These are phyloP conservation scores for Sarcodon aspratus DNA, from an alignment of 768 basidiomycete genomes.

Conservation along the genomic window DNA sequence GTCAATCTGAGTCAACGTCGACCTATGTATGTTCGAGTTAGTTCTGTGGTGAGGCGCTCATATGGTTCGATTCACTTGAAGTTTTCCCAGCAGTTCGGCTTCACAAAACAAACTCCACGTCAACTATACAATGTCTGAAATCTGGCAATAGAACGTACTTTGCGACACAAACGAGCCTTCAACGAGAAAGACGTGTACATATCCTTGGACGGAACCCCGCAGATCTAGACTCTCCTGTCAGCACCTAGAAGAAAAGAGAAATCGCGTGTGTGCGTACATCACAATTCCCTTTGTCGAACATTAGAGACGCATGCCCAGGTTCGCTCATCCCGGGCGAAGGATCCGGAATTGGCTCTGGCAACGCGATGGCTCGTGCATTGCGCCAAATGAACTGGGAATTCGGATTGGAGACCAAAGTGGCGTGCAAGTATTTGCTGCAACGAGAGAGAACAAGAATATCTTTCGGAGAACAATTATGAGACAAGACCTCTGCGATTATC, in stretches of 20 bases:
- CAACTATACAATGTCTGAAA: too few relatives aligned
- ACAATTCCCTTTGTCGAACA: slow-evolving; percentile 49
- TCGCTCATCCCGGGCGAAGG: slow-evolving; percentile 38
- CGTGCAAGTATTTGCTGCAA: slow-evolving; percentile 41
- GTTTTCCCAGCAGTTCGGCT: background rate
- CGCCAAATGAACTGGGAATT: slow-evolving; percentile 50
- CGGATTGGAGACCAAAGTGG: slow-evolving; percentile 31
- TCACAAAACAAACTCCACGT: background rate
- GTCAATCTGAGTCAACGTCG: background rate
- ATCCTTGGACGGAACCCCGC: slow-evolving; percentile 22
- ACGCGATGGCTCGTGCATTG: slow-evolving; percentile 27
- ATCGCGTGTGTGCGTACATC: slow-evolving; percentile 25
- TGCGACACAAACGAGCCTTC: slow-evolving; percentile 32
- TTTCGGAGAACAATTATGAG: slow-evolving; percentile 36
- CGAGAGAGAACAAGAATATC: slow-evolving; percentile 51
- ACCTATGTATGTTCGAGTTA: background rate
- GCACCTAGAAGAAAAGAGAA: background rate
- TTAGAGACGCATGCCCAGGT: slow-evolving; percentile 47
- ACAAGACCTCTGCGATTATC: slow-evolving; percentile 51
- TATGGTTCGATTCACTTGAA: background rate
- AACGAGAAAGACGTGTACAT: slow-evolving; percentile 39
- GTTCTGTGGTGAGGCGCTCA: background rate
- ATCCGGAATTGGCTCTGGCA: slow-evolving; percentile 27
- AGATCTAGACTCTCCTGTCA: slow-evolving; percentile 18
- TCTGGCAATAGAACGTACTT: slow-evolving; percentile 13